Evolutionary conservation across 768 basidiomycete genomes (phyloP).

Genomic region (Mycena vulgaris): DNA sequence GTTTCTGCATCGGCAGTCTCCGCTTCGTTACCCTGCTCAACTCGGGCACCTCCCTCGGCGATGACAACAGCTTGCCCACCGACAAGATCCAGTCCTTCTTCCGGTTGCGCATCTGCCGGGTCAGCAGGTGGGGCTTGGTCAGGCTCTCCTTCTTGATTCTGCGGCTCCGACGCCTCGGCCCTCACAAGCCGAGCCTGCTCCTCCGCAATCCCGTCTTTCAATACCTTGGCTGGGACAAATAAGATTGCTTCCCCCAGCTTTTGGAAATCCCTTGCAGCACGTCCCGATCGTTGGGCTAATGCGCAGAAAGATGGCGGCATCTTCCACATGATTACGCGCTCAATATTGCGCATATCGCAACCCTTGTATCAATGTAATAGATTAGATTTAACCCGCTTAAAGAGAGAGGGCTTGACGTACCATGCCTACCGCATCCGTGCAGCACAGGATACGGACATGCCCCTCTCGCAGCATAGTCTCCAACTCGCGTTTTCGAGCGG

Average conservation of each 20-base stretch:
- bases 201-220: background rate
- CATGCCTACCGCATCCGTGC: constrained; percentile 48
- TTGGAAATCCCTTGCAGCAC: constrained; percentile 37
- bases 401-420: constrained; percentile 31
- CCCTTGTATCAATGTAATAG: constrained; percentile 13
- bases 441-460: constrained; percentile 38
- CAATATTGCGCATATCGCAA: constrained; percentile 35
- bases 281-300: constrained; percentile 39
- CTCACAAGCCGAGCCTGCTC: background rate
- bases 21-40: constrained; percentile 4
- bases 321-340: constrained; percentile 40
- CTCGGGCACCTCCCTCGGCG: constrained; percentile 19
- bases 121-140: too few relatives aligned
- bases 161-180: background rate
- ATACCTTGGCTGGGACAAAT: background rate
- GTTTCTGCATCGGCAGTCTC: constrained; percentile 2
- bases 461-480: constrained; percentile 31
- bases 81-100: constrained; percentile 6
- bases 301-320: constrained; percentile 42
- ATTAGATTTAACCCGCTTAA: background rate
- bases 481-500: constrained; percentile 37
- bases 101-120: background rate
- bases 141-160: constrained; percentile 12
- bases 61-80: constrained; percentile 20
- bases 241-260: constrained; percentile 23